Evolutionary conservation across 192 early-diverging fungal species (phyloP), one percentile per base, ranked within the genome.

Genomic region (Hyaloraphidium curvatum): DNA sequence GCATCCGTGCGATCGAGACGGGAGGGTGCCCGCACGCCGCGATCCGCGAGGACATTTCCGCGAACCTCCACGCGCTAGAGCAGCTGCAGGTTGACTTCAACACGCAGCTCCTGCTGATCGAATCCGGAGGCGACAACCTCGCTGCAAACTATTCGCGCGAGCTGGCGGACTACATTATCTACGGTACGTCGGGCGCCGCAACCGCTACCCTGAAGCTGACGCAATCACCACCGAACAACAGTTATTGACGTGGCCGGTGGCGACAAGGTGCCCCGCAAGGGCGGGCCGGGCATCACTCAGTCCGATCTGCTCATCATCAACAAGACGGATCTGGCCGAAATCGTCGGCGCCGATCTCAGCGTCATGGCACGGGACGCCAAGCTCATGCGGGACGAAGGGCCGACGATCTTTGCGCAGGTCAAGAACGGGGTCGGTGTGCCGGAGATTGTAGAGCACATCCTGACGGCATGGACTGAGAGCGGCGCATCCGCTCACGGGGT

Each of bases 171-270:
- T 95, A 78, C 58, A 95, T 90, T 60, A 91, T 96, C 52, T 96
- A 92, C n/a, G n/a, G n/a, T n/a, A n/a, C n/a, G n/a, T n/a, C n/a
- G n/a, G n/a, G n/a, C n/a, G n/a, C n/a, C n/a, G n/a, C 33, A 37
- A 37, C 7, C 7, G 9, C 9, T 37, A 37, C 33, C 33, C 33
- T n/a, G n/a, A 37, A 37, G 9, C 33, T 37, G n/a, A n/a, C 33
- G 7, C n/a, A n/a, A 7, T n/a, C 9, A 37, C 33, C n/a, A 37
- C 33, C 7, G 7, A 11, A 37, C n/a, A 11, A 11, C 7, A 7
- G 91, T 96, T 19, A 97, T 97, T 62, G 92, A 97, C 61, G 90
- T 93, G 28, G 86, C 87, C 30, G 90, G 92, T 56, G 92, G 92
- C 41, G 90, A 93, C 63, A 97, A 97, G 65, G 80, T 97, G 35